Conservation (phyloP, 768 basidiomycete genomes). For the Mycena sanguinolenta region DNA sequence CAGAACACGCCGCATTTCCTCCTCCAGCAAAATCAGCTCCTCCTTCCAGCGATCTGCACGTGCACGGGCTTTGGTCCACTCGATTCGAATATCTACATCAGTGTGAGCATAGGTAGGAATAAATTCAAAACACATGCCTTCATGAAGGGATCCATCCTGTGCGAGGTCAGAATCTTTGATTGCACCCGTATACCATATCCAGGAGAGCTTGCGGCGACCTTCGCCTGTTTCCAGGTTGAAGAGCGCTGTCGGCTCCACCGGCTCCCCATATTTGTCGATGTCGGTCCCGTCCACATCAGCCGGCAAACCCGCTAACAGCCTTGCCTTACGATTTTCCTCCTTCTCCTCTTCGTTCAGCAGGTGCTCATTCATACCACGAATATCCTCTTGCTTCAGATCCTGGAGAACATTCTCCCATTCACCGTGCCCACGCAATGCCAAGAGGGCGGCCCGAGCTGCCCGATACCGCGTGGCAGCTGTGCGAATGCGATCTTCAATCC, state of each 20-base stretch:
- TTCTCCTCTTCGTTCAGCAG: constrained; percentile 36
- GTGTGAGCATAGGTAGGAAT: not conserved
- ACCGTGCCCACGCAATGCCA: constrained; percentile 29
- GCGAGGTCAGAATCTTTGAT: not conserved
- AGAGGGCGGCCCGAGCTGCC: constrained; percentile 18
- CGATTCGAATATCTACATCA: not conserved
- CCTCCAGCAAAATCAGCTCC: not conserved
- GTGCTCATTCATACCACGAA: constrained; percentile 31
- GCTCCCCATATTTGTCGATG: not conserved
- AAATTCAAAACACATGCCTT: not conserved
- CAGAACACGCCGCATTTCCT: not conserved
- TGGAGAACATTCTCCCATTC: constrained; percentile 21
- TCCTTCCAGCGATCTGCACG: not conserved
- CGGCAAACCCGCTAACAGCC: constrained; percentile 20
- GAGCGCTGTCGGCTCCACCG: not conserved
- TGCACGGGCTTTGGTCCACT: not conserved
- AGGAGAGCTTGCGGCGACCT: not conserved
- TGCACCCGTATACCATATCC: not conserved
- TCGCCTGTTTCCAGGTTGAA: not conserved
- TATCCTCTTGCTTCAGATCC: constrained; percentile 24
- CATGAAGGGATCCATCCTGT: not conserved
- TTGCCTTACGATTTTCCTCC: constrained; percentile 24
- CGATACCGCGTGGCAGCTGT: constrained; percentile 17
- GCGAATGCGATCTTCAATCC: constrained; percentile 27
- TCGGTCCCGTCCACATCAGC: not conserved